Conservation (phyloP, 108 stramenopile genomes). For the Discostella pseudostelligera region DNA sequence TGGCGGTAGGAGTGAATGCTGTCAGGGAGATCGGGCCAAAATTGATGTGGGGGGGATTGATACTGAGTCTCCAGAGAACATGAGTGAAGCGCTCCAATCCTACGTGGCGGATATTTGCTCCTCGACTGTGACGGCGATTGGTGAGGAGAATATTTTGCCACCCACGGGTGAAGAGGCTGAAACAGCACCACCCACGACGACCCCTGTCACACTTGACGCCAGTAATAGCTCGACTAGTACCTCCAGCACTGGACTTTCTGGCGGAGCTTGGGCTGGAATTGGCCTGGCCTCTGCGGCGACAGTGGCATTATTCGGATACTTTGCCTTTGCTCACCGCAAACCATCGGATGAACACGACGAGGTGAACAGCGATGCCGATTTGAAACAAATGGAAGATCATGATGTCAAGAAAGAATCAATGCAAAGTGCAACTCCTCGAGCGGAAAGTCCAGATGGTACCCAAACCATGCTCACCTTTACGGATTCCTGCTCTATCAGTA, state of each 20-base stretch:
- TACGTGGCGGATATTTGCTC: slow-evolving; percentile 9
- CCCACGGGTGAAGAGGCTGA: neutral
- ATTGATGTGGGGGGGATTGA: slow-evolving; percentile 8
- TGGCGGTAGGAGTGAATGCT: slow-evolving; percentile 6
- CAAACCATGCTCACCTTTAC: too few relatives aligned
- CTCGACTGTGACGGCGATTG: neutral
- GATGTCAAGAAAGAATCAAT: neutral
- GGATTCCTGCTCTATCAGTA: neutral
- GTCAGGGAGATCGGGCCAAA: slow-evolving; percentile 6
- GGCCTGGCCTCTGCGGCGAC: neutral
- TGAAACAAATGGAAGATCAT: neutral
- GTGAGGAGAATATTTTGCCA: slow-evolving; percentile 7
- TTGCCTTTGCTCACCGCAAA: neutral
- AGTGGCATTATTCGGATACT: neutral
- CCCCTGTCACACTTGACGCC: too few relatives aligned
- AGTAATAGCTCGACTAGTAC: neutral
- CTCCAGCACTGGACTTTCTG: neutral
- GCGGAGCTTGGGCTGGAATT: slow-evolving; percentile 4
- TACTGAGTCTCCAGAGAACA: neutral
- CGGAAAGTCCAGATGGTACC: neutral
- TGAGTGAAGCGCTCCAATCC: slow-evolving; percentile 1
- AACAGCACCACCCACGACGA: neutral
- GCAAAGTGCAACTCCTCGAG: neutral
- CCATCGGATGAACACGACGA: neutral
- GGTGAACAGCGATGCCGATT: neutral